Conservation (phyloP, 345 rosid species). For the Eucalyptus pauciflora region DNA sequence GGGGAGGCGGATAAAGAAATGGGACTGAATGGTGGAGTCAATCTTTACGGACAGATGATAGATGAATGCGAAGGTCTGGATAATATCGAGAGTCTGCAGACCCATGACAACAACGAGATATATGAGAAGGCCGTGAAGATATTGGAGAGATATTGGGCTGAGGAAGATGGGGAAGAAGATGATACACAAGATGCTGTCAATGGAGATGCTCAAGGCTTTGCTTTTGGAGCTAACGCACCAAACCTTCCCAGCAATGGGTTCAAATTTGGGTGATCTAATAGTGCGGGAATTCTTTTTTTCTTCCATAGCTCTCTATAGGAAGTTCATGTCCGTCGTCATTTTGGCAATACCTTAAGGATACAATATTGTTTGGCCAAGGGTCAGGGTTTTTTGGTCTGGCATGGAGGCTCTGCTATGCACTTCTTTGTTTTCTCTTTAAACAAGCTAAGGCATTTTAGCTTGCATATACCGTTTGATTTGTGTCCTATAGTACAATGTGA, state of each 20-base stretch:
- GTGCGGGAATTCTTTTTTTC: background rate
- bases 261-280: slow-evolving; percentile 41
- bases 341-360: background rate
- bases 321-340: background rate
- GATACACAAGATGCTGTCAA: slow-evolving; percentile 18
- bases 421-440: background rate
- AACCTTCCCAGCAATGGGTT: slow-evolving; percentile 55
- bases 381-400: slow-evolving; percentile 36
- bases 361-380: slow-evolving; percentile 2
- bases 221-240: slow-evolving; percentile 44
- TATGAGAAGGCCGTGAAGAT: slow-evolving; percentile 80
- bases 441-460: background rate
- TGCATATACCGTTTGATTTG: background rate
- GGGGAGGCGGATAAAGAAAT: slow-evolving; percentile 72
- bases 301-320: background rate
- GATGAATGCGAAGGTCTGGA: slow-evolving; percentile 75
- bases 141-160: slow-evolving; percentile 76
- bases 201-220: slow-evolving; percentile 29
- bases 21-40: slow-evolving; percentile 45
- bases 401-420: slow-evolving; percentile 10
- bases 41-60: slow-evolving; percentile 49
- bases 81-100: slow-evolving; percentile 70
- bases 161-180: slow-evolving; percentile 53
- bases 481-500: background rate
- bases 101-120: slow-evolving; percentile 75